Base-by-base conservation (phyloP, 2,329 filamentous ascomycete species). In the Xylogone sp. region DNA sequence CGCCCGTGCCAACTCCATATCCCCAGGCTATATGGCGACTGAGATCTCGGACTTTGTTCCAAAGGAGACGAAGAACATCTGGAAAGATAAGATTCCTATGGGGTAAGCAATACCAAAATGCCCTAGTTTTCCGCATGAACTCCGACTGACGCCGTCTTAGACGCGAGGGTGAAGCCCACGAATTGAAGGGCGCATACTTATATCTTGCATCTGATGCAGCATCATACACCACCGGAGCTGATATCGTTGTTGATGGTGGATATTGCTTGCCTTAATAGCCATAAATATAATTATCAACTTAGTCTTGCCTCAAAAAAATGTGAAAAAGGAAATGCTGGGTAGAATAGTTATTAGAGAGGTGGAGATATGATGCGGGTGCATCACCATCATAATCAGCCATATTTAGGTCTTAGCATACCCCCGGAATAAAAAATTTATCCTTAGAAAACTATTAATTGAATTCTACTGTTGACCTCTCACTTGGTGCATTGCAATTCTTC, bases 131-230 rank as follows among this genome's bases (percentile, higher is more conserved):
- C 21, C 6, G 31, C 16, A 16, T 39, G 29, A 21, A n/a, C 21
- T n/a, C 29, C 31, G 82, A 49, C 22, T 2, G 9, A 39, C 10
- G 7, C 12, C n/a, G 1, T 13, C 6, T n/a, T 43, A 49, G 47
- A 45, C 80, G 90, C 58, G 86, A 91, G 65, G 90, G 86, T 9
- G 76, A 84, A 57, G 74, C 82, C 2, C 79, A 82, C 54, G 90
- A 96, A 74, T 76, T 95, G 60, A 92, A 93, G 74, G 90, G 88
- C 19, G 86, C 86, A 18, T 96, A 88, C 67, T 71, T 95, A 45
- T 94, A 91, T 69, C 75, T 95, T 51, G 87, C 88, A 18, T 89
- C 85, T 13, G 89, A 95, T 69, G 89, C 89, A 3, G 82, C 86
- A n/a, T 88, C 83, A 49, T 95, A 90, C 71, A 90, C 86, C 18